Conservation (phyloP, 116 monocot species). For the Posidonia oceanica region DNA sequence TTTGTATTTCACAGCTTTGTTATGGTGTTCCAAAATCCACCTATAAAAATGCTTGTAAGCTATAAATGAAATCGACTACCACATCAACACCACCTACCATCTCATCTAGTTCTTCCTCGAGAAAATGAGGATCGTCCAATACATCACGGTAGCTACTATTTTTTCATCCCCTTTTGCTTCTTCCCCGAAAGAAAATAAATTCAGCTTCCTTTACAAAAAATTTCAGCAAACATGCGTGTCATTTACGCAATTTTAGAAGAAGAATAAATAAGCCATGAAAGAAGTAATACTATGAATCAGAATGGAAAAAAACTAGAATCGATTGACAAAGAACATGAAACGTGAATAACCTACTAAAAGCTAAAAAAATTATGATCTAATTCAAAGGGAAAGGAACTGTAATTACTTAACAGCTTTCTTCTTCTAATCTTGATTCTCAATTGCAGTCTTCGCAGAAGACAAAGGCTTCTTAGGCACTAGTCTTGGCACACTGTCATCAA, state of each 20-base stretch:
- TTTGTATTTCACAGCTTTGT: neutral
- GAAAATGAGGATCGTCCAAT: constrained; percentile 76
- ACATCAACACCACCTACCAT: neutral
- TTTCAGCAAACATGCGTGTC: constrained; percentile 19
- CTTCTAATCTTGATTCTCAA: no score
- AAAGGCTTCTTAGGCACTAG: constrained; percentile 30
- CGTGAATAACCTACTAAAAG: no score
- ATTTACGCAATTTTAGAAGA: neutral
- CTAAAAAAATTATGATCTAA: constrained; percentile 14
- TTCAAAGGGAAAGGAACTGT: neutral
- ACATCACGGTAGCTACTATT: constrained; percentile 63
- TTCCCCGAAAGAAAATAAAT: constrained; percentile 91
- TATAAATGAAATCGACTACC: no score
- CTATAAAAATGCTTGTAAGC: no score
- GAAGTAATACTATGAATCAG: no score
- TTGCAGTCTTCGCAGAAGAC: constrained; percentile 21
- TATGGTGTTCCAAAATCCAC: no score
- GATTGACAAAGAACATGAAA: no score
- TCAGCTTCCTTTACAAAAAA: constrained; percentile 56
- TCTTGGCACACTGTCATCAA: constrained; percentile 86
- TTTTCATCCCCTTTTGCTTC: constrained; percentile 96
- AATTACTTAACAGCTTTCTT: constrained; percentile 65
- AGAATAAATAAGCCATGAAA: no score
- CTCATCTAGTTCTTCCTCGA: constrained; percentile 38
- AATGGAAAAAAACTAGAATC: no score